A percentile compares a stretch with the other conserved stretches of the same genome.
Conservation (phyloP, 352 stramenopile genomes). For the Phytophthora constricta region DNA sequence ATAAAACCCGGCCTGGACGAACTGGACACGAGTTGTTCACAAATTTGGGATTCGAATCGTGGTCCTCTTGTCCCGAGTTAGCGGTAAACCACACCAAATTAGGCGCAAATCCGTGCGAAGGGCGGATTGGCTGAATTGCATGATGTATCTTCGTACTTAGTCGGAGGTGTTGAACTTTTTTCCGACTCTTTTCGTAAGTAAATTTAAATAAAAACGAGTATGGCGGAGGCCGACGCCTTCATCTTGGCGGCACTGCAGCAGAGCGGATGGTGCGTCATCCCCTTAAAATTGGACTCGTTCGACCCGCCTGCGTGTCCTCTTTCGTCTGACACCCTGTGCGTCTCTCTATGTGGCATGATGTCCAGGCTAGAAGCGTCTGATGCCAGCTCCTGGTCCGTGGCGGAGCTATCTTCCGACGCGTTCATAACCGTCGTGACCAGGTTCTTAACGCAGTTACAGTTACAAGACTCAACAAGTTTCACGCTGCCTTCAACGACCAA, state of each 20-base stretch:
- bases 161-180: not conserved
- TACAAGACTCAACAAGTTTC: constrained; percentile 46
- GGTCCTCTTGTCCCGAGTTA: too few species aligned
- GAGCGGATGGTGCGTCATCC: constrained; percentile 44
- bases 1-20: too few species aligned
- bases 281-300: not conserved
- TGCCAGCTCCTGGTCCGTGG: constrained; percentile 24
- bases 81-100: too few species aligned
- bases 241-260: constrained; percentile 60
- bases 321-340: not conserved
- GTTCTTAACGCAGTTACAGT: constrained; percentile 47
- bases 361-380: constrained; percentile 25
- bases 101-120: too few species aligned
- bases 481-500: constrained; percentile 23
- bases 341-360: not conserved
- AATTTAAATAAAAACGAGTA: constrained; percentile 13
- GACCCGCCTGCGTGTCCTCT: not conserved
- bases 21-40: too few species aligned
- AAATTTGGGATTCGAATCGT: too few species aligned
- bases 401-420: constrained; percentile 47
- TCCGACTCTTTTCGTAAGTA: not conserved
- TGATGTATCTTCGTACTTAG: not conserved
- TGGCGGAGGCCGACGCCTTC: constrained; percentile 56
- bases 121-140: too few species aligned
- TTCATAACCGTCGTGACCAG: constrained; percentile 56